These are phyloP conservation scores for Akanthomyces dipterigenus DNA, from an alignment of 2,329 filamentous ascomycete genomes.

Conservation along the genomic window DNA sequence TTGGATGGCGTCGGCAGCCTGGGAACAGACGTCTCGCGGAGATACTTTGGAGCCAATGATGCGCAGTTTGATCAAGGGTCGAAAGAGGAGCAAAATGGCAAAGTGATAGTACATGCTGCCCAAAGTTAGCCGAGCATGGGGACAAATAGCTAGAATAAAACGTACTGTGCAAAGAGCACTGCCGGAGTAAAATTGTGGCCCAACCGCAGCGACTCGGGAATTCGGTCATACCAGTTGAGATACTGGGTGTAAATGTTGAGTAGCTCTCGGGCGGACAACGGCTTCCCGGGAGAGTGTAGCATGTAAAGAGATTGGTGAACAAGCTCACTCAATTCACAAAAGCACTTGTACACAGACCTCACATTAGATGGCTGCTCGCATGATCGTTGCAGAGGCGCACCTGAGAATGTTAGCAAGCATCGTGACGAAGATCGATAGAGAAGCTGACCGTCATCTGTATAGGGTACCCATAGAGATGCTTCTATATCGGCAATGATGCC, in stretches of 20 bases:
- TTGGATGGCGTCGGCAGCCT: constrained; percentile 54
- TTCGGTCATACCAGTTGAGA: constrained; percentile 62
- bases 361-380: constrained; percentile 61
- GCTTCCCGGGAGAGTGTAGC: constrained; percentile 62
- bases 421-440: too few species aligned
- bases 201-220: constrained; percentile 57
- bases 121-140: constrained; percentile 5
- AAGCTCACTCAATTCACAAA: constrained; percentile 66
- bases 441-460: constrained; percentile 49
- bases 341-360: constrained; percentile 59
- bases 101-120: constrained; percentile 64
- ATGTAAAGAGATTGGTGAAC: constrained; percentile 66
- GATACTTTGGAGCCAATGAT: constrained; percentile 57
- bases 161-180: constrained; percentile 68
- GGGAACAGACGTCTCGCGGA: constrained; percentile 59
- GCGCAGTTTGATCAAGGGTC: constrained; percentile 59
- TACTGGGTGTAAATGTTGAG: constrained; percentile 62
- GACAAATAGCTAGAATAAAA: background rate
- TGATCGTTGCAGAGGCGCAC: constrained; percentile 45
- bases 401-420: constrained; percentile 24
- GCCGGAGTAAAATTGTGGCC: constrained; percentile 66
- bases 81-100: constrained; percentile 64
- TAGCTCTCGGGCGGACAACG: constrained; percentile 57
- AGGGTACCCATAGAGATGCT: constrained; percentile 52
- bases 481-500: constrained; percentile 55